Base-by-base conservation (phyloP, 768 basidiomycete species). In the Ephemerocybe angulata region DNA sequence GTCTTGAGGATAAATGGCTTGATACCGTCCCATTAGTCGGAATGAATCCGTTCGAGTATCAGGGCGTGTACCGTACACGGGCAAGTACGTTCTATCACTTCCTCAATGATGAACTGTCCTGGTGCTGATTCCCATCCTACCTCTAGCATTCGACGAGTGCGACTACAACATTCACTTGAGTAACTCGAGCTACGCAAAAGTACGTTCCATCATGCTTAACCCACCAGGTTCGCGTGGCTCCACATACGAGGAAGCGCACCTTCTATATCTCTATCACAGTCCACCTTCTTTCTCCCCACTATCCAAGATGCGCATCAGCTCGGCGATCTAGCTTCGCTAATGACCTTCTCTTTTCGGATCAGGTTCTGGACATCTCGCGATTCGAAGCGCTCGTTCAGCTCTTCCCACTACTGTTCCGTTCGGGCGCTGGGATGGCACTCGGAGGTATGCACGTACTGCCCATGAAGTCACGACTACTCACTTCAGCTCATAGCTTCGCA, bases 141-240 rank as follows among this genome's bases (percentile, higher is more conserved):
- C 15, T 48, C 8, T 52, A 87, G 87, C 76, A 53, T 60, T 84
- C 6, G 88, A 91, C 58, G 90, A 91, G 41, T 77, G 79, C 40
- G 90, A 93, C 67, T 85, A 84, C 62, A 83, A 88, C 63, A 65
- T 78, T 12, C 90, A 93, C 63, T 74, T 92, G 55, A 90, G 87
- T 65, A 93, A 93, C 63, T 90, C 89, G 0, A 85, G 82, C 50
- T 93, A 92, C 58, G 80, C 87, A 3, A 90, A 89, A 76, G 86
- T 81, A 54, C 15, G 71, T 61, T 6, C 15, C 19, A 15, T n/a
- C 53, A 17, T 21, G n/a, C 25, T 17, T n/a, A 4, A 29, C 29
- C 11, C 10, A n/a, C 22, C 13, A 27, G 24, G 6, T 37, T n/a
- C 17, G n/a, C n/a, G n/a, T n/a, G n/a, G n/a, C n/a, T n/a, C n/a